Evolutionary conservation across 768 basidiomycete species (phyloP).

Genomic region (Pluteus cervinus): DNA sequence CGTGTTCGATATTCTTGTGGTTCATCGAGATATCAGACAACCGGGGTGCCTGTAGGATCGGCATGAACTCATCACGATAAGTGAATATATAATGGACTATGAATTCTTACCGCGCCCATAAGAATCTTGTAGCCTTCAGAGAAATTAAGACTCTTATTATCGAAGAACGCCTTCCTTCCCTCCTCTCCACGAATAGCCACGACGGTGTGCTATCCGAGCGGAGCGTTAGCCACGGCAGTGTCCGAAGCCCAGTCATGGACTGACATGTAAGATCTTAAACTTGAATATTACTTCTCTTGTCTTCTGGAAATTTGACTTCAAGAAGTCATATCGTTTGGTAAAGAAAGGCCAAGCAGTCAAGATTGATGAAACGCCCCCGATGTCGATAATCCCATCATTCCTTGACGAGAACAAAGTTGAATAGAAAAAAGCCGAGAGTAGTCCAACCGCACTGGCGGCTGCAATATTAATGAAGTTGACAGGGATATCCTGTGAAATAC

Average conservation of each 20-base stretch:
- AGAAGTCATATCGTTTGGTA: conserved; percentile 23
- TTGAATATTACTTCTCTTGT: conserved; percentile 18
- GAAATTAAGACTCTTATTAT: conserved; percentile 19
- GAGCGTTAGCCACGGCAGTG: neutral
- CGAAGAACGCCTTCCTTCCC: conserved; percentile 22
- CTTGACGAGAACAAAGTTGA: too few species aligned
- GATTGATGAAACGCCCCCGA: conserved; percentile 21
- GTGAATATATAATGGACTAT: too few species aligned
- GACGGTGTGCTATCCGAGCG: conserved; percentile 13
- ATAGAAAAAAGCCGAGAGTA: too few species aligned
- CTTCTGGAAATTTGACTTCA: conserved; percentile 18
- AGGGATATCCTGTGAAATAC: too few species aligned
- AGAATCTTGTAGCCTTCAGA: conserved; percentile 27
- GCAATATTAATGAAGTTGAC: too few species aligned
- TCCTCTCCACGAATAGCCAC: conserved; percentile 14
- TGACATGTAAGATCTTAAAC: conserved; percentile 23
- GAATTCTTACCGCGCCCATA: conserved; percentile 22
- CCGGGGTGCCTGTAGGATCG: conserved; percentile 10
- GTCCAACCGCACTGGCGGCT: too few species aligned
- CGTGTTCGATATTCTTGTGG: conserved; percentile 7
- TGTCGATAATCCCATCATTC: conserved; percentile 10
- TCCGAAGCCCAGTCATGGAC: conserved; percentile 3
- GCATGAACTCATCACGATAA: too few species aligned
- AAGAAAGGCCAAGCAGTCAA: conserved; percentile 27
- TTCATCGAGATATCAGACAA: conserved; percentile 17